phyloP scores from a whole-genome alignment of 495 filamentous ascomycete species.

The Friedmanniomyces simplex region DNA sequence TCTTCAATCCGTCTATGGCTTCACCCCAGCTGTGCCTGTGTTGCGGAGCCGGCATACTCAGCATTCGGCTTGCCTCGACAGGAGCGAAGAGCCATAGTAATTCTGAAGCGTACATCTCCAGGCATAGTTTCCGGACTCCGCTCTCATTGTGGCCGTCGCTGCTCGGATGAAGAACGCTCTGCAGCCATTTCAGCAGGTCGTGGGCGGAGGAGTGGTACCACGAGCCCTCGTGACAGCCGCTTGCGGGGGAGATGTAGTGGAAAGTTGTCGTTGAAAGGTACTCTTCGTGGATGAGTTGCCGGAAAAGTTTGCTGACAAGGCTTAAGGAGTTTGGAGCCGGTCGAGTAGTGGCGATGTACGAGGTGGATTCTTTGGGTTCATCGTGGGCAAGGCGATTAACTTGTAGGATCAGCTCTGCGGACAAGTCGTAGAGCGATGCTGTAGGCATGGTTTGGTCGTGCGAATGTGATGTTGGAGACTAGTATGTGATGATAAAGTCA shows the following conservation, averaged over 20 bases:
- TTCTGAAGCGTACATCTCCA: constrained; percentile 5
- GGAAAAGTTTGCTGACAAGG: not conserved
- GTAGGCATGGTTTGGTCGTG: no score
- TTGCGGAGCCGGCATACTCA: not conserved
- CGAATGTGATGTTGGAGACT: no score
- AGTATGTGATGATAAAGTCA: no score
- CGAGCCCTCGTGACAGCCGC: not conserved
- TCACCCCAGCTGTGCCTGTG: not conserved
- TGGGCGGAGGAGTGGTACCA: not conserved
- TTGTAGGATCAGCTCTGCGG: not conserved
- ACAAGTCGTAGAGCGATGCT: no score
- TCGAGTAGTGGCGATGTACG: not conserved
- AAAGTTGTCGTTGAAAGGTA: not conserved
- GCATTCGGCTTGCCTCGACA: not conserved
- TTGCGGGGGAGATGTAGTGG: not conserved
- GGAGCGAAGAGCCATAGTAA: constrained; percentile 5
- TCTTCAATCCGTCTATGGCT: not conserved
- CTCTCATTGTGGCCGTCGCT: not conserved
- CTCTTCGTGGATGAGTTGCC: not conserved
- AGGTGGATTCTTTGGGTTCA: not conserved
- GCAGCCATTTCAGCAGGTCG: not conserved
- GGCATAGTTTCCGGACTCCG: not conserved
- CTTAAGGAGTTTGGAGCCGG: not conserved
- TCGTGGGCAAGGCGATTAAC: not conserved
- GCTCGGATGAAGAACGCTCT: not conserved